Conservation (phyloP, 2,329 filamentous ascomycete species). For the Lecanosticta acicola region DNA sequence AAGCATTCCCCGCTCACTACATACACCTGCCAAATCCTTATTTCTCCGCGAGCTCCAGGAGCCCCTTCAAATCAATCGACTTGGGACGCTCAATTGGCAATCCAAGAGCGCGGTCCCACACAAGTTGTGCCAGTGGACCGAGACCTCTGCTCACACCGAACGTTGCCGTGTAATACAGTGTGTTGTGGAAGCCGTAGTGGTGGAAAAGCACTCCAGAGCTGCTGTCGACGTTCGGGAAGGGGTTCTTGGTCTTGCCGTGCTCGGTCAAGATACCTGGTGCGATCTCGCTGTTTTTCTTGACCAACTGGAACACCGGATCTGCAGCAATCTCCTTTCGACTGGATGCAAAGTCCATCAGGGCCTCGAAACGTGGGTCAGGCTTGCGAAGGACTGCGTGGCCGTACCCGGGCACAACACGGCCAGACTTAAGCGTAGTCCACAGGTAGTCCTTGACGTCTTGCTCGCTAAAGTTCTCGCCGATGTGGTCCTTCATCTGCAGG, state of each 20-base stretch:
- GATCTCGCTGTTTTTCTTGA: slow-evolving; percentile 87
- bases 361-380: slow-evolving; percentile 93
- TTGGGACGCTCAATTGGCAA: slow-evolving; percentile 96
- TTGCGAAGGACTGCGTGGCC: slow-evolving; percentile 94
- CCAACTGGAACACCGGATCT: slow-evolving; percentile 88
- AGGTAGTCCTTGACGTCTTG: slow-evolving; percentile 83
- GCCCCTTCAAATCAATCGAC: slow-evolving; percentile 86
- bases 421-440: slow-evolving; percentile 87
- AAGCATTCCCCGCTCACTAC: background rate
- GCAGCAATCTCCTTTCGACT: slow-evolving; percentile 76
- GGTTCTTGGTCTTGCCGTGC: slow-evolving; percentile 68
- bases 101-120: slow-evolving; percentile 92
- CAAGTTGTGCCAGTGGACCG: slow-evolving; percentile 85
- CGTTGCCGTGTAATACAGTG: slow-evolving; percentile 80
- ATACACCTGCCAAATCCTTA: slow-evolving; percentile 1
- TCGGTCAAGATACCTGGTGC: slow-evolving; percentile 85
- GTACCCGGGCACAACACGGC: slow-evolving; percentile 90
- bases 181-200: slow-evolving; percentile 96
- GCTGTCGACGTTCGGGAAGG: slow-evolving; percentile 94
- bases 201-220: slow-evolving; percentile 92
- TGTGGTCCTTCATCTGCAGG: slow-evolving; percentile 85
- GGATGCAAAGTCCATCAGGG: slow-evolving; percentile 90
- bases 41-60: slow-evolving; percentile 57
- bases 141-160: slow-evolving; percentile 67
- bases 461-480: slow-evolving; percentile 71